Evolutionary conservation across 306 rosid genomes (phyloP), one percentile per base, ranked within the genome.

Genomic region (Pterocarpus santalinus): DNA sequence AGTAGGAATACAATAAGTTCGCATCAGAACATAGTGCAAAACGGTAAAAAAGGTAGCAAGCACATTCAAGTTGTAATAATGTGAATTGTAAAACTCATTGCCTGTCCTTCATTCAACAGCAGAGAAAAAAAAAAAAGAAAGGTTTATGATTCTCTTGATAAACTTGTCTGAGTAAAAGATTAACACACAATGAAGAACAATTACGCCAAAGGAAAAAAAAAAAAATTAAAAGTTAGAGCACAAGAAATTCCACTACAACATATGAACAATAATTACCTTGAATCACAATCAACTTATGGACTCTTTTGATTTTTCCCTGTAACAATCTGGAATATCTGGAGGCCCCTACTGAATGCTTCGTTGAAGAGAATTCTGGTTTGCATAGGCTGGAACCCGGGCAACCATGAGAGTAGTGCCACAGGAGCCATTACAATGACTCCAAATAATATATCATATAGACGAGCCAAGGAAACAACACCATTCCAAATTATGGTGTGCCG

Each of bases 341-440:
- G 96, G 52, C 98, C 98, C 80, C 93, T 76, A 79, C 98, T 87
- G 86, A 94, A 94, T 72, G 97, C 97, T 71, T 92, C 97, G 9
- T 94, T 92, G 84, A 94, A 94, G 85, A 94, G 88, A 84, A 88
- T 89, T 84, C 94, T 87, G 35, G 98, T 90, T 88, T 94, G 97
- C 97, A 94, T 92, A 35, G 97, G 69, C 81, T 94, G 98, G 79
- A 90, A 89, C 66, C 98, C 98, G 32, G 98, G 98, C 75, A 89
- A 86, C 97, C 98, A 92, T 67, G 98, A 94, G 15, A 92, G 65
- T 35, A 89, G 71, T 33, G 98, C 98, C 85, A 94, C 92, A 56
- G 98, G 97, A 70, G 62, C 28, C 97, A 92, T 85, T 68, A 92
- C 84, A 73, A 90, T 80, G 67, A 92, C 86, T 79, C 92, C 98